Evolutionary conservation across 2,329 filamentous ascomycete species (phyloP).

Genomic region (Hymenoscyphus infarciens): DNA sequence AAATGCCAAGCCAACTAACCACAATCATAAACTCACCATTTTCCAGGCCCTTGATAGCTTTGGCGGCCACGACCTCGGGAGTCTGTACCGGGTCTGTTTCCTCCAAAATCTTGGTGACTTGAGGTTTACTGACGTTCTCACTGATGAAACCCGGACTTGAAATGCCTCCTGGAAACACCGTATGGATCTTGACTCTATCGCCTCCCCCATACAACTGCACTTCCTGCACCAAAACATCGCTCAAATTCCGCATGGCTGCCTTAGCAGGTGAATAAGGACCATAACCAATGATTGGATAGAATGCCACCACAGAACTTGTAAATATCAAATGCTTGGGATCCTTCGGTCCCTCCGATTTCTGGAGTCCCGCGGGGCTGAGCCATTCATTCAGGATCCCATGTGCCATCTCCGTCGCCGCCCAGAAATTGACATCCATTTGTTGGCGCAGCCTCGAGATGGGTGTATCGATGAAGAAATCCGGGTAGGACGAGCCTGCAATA

Average conservation of each 20-base stretch:
- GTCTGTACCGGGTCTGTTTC: slow-evolving; percentile 76
- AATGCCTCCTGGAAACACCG: slow-evolving; percentile 83
- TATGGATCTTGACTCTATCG: slow-evolving; percentile 73
- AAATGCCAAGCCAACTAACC: slow-evolving; percentile 65
- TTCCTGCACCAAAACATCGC: slow-evolving; percentile 81
- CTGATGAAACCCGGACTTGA: slow-evolving; percentile 68
- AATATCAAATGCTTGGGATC: slow-evolving; percentile 79
- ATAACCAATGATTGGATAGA: slow-evolving; percentile 79
- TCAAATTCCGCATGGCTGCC: slow-evolving; percentile 76
- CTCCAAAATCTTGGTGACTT: slow-evolving; percentile 74
- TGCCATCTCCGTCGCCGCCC: slow-evolving; percentile 79
- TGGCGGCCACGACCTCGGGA: slow-evolving; percentile 71
- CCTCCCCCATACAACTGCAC: slow-evolving; percentile 70
- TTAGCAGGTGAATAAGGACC: slow-evolving; percentile 80
- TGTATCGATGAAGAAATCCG: slow-evolving; percentile 74
- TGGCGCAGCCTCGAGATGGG: slow-evolving; percentile 61
- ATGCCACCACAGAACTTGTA: slow-evolving; percentile 72
- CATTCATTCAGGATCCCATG: slow-evolving; percentile 74
- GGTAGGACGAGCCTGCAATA: slow-evolving; percentile 71
- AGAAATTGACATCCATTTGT: slow-evolving; percentile 94
- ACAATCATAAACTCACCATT: slow-evolving; percentile 76
- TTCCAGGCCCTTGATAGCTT: slow-evolving; percentile 71
- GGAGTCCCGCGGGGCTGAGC: slow-evolving; percentile 52
- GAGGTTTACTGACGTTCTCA: slow-evolving; percentile 77
- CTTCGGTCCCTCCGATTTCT: slow-evolving; percentile 37